Conservation (phyloP, 495 filamentous ascomycete species). For the Hypoxylon trugodes region DNA sequence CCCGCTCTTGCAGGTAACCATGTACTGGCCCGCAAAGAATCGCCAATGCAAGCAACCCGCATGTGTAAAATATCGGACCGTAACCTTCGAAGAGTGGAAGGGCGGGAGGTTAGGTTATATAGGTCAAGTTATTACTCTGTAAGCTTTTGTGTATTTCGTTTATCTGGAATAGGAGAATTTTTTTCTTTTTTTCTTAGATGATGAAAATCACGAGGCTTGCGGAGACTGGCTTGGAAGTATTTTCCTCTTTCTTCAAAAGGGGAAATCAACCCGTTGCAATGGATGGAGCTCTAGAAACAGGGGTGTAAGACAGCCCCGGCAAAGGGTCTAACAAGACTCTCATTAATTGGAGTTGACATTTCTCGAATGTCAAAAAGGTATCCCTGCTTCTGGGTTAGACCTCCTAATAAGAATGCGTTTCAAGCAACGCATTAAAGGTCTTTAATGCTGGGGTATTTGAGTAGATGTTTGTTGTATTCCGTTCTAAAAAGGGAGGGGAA, state of each 20-base stretch:
- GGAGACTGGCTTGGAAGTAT: conserved; percentile 6
- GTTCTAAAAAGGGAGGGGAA: conserved; percentile 14
- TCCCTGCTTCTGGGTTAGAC: conserved; percentile 27
- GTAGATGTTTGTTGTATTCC: conserved; percentile 6
- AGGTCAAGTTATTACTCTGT: background rate
- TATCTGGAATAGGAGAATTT: conserved; percentile 9
- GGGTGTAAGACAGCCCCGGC: conserved; percentile 21
- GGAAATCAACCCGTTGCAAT: conserved; percentile 28
- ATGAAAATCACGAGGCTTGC: conserved; percentile 1
- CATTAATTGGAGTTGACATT: conserved; percentile 6
- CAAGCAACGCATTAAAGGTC: conserved; percentile 13
- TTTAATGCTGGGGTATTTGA: conserved; percentile 6
- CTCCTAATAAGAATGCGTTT: conserved; percentile 32
- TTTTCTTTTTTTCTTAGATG: conserved; percentile 8
- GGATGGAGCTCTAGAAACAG: conserved; percentile 14
- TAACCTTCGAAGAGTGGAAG: conserved; percentile 17
- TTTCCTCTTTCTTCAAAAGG: conserved; percentile 22
- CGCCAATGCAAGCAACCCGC: conserved; percentile 28
- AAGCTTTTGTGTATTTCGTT: no score
- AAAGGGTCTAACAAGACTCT: conserved; percentile 16
- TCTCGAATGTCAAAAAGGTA: conserved; percentile 7
- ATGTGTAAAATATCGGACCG: conserved; percentile 33
- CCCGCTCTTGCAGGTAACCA: conserved; percentile 31
- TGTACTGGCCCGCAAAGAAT: conserved; percentile 17
- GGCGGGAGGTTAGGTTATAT: conserved; percentile 8